Evolutionary conservation across 1,139 yeast species (phyloP).

Genomic region (Candida glucosophila): DNA sequence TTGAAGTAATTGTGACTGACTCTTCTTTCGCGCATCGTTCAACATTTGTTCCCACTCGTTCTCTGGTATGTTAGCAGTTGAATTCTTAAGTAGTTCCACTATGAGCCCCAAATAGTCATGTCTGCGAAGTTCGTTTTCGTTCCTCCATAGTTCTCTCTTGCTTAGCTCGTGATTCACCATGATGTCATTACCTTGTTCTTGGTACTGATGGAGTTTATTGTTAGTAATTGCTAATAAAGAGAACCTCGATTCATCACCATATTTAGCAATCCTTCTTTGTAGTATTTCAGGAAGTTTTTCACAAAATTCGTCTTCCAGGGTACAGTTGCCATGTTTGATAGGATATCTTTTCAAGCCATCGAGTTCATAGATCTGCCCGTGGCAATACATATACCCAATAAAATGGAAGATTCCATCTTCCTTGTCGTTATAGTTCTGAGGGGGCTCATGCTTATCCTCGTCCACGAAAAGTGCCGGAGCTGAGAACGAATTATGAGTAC

Average conservation of each 20-base stretch:
- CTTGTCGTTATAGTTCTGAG: slow-evolving; percentile 26
- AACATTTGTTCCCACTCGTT: slow-evolving; percentile 38
- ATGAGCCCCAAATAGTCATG: slow-evolving; percentile 51
- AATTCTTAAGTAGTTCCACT: slow-evolving; percentile 35
- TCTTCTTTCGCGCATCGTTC: slow-evolving; percentile 19
- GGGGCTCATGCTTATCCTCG: slow-evolving; percentile 22
- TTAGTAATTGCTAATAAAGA: slow-evolving; percentile 51
- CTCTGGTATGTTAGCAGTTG: slow-evolving; percentile 26
- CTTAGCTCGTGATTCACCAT: slow-evolving; percentile 18
- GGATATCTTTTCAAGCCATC: slow-evolving; percentile 61
- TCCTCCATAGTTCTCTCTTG: slow-evolving; percentile 30
- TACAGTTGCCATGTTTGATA: slow-evolving; percentile 42
- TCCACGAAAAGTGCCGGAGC: slow-evolving; percentile 46
- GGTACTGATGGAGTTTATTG: slow-evolving; percentile 35
- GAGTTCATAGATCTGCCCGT: slow-evolving; percentile 50
- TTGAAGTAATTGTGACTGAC: slow-evolving; percentile 8
- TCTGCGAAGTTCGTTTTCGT: slow-evolving; percentile 40
- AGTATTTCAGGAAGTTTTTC: slow-evolving; percentile 36
- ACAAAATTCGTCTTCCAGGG: slow-evolving; percentile 32
- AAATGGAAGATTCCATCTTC: slow-evolving; percentile 57
- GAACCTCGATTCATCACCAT: slow-evolving; percentile 48
- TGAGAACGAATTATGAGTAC: slow-evolving; percentile 58
- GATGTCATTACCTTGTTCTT: slow-evolving; percentile 28
- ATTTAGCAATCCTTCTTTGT: slow-evolving; percentile 36
- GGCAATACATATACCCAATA: slow-evolving; percentile 42